phyloP scores from a whole-genome alignment of 768 basidiomycete species.

The Leucogyrophana mollusca region DNA sequence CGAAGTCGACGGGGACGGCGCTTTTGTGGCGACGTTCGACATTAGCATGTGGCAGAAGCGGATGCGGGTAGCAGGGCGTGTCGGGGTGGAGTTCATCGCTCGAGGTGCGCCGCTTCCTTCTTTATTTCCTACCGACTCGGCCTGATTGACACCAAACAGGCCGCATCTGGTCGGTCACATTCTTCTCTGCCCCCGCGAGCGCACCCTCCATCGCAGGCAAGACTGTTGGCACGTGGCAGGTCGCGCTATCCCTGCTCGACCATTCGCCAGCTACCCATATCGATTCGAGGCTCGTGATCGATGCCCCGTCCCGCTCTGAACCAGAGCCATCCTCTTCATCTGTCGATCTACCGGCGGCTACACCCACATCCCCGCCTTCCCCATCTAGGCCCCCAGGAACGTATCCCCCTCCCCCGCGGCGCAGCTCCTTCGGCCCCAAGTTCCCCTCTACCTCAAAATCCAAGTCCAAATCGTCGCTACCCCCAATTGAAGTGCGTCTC shows the following conservation, averaged over 20 bases:
- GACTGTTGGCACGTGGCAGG: slow-evolving; percentile 32
- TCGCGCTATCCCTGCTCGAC: slow-evolving; percentile 51
- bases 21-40: slow-evolving; percentile 51
- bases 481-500: slow-evolving; percentile 29
- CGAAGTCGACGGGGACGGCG: slow-evolving; percentile 43
- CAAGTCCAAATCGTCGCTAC: slow-evolving; percentile 8
- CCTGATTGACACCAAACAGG: slow-evolving; percentile 8
- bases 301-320: too few species aligned
- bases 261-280: slow-evolving; percentile 59
- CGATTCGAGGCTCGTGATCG: slow-evolving; percentile 50
- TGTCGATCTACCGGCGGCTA: too few species aligned
- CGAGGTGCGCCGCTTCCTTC: slow-evolving; percentile 23
- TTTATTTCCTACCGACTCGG: background rate
- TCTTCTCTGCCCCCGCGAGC: slow-evolving; percentile 15
- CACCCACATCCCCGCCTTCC: slow-evolving; percentile 7
- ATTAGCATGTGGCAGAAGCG: slow-evolving; percentile 65
- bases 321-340: slow-evolving; percentile 12
- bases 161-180: slow-evolving; percentile 25
- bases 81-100: slow-evolving; percentile 70
- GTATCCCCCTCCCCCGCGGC: slow-evolving; percentile 2
- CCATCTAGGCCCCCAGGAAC: background rate
- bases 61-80: slow-evolving; percentile 58
- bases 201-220: background rate
- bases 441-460: background rate
- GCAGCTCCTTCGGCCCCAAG: background rate